A percentile compares a stretch with the other conserved stretches of the same genome.
Evolutionary conservation across 2,329 filamentous ascomycete species (phyloP).

Genomic region (Aspergillus costaricaensis): DNA sequence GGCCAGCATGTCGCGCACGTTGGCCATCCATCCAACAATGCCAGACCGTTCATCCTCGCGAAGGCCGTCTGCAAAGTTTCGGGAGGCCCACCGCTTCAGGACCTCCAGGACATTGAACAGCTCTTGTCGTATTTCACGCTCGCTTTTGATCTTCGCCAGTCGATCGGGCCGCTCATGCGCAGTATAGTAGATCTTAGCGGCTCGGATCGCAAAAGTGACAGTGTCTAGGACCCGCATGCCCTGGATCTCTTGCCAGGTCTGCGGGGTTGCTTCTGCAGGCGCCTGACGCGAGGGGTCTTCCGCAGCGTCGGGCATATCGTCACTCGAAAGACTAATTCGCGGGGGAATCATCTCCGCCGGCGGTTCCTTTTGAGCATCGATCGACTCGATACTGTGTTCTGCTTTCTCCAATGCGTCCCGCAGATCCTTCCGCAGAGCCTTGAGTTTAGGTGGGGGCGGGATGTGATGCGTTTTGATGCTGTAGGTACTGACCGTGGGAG

Average conservation of each 20-base stretch:
- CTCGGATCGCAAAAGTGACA: slow-evolving; percentile 90
- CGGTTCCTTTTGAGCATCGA: slow-evolving; percentile 33
- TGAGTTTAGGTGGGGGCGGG: slow-evolving; percentile 79
- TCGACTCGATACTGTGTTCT: slow-evolving; percentile 62
- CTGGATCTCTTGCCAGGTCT: slow-evolving; percentile 81
- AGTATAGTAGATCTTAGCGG: slow-evolving; percentile 95
- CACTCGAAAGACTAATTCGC: slow-evolving; percentile 35
- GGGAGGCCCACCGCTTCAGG: slow-evolving; percentile 84
- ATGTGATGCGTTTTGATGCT: slow-evolving; percentile 79
- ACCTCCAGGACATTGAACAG: slow-evolving; percentile 85
- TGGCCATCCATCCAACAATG: slow-evolving; percentile 76
- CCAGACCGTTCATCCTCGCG: slow-evolving; percentile 73
- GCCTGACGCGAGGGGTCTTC: slow-evolving; percentile 38
- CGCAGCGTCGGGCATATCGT: slow-evolving; percentile 43
- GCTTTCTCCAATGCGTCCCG: slow-evolving; percentile 70
- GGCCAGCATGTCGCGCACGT: slow-evolving; percentile 74
- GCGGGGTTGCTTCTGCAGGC: slow-evolving; percentile 39
- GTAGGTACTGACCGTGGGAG: slow-evolving; percentile 97
- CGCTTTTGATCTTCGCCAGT: slow-evolving; percentile 81
- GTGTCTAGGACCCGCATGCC: slow-evolving; percentile 91
- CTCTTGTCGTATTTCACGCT: slow-evolving; percentile 81
- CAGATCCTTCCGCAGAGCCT: slow-evolving; percentile 72
- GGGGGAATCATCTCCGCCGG: slow-evolving; percentile 31
- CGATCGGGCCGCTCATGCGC: slow-evolving; percentile 84
- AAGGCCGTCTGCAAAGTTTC: slow-evolving; percentile 82